These are phyloP conservation scores for Trametes coccinea DNA, from an alignment of 768 basidiomycete genomes.

Conservation along the genomic window DNA sequence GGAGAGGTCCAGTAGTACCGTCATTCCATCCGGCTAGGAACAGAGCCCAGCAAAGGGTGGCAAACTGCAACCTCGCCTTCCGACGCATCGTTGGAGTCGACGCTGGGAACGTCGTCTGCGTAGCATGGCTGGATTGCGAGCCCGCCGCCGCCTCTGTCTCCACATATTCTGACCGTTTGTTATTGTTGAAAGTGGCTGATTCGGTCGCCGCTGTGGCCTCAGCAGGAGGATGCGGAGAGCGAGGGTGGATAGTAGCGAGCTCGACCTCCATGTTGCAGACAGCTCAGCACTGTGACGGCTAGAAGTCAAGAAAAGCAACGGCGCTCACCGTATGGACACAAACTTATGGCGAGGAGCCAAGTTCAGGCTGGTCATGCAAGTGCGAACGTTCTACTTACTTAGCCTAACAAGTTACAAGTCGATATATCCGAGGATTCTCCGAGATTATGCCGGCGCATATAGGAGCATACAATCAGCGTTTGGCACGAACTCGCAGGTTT, in stretches of 20 bases:
- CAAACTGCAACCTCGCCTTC: neutral
- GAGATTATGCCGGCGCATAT: too few relatives aligned
- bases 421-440: too few relatives aligned
- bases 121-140: neutral
- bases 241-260: conserved; percentile 11
- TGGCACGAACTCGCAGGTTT: too few relatives aligned
- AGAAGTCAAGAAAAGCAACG: neutral
- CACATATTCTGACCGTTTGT: conserved; percentile 16
- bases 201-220: neutral
- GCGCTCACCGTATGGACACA: neutral
- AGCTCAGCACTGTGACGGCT: neutral
- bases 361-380: neutral
- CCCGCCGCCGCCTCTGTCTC: neutral
- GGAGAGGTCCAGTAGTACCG: conserved; percentile 68
- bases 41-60: conserved; percentile 54
- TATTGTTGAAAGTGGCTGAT: conserved; percentile 1
- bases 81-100: conserved; percentile 9
- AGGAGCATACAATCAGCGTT: too few relatives aligned
- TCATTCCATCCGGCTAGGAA: conserved; percentile 82
- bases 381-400: neutral
- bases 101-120: conserved; percentile 16
- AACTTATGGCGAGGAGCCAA: too few relatives aligned
- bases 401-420: too few relatives aligned
- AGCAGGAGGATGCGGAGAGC: conserved; percentile 16
- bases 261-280: conserved; percentile 4